A percentile compares a stretch with the other conserved stretches of the same genome.
These are phyloP conservation scores for Nakazawaea sp. DNA, from an alignment of 805 yeast species.

Conservation along the genomic window DNA sequence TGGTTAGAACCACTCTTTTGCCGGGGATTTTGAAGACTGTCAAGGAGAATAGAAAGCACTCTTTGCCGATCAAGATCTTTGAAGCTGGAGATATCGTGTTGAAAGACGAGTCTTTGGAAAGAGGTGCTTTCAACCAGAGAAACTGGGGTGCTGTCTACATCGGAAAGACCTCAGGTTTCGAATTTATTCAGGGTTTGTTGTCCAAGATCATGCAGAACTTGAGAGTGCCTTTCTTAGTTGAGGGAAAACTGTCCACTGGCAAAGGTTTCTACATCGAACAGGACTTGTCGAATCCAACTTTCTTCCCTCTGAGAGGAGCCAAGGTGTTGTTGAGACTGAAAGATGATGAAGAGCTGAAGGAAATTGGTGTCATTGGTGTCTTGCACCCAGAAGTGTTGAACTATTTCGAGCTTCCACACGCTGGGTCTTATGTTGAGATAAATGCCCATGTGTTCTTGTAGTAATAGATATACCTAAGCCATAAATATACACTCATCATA, in stretches of 20 bases:
- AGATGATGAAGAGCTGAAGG: constrained; percentile 48
- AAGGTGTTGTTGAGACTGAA: constrained; percentile 66
- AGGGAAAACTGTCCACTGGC: constrained; percentile 35
- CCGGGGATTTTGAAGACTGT: constrained; percentile 96
- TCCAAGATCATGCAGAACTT: constrained; percentile 95
- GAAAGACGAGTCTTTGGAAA: constrained; percentile 72
- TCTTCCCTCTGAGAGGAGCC: constrained; percentile 98
- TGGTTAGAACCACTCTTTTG: constrained; percentile 87
- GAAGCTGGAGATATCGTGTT: constrained; percentile 93
- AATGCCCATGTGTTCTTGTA: constrained; percentile 83
- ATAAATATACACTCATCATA: neutral
- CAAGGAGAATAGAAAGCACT: constrained; percentile 92
- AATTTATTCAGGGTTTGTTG: constrained; percentile 85
- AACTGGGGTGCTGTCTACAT: constrained; percentile 93
- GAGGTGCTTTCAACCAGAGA: constrained; percentile 88
- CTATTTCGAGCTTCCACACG: constrained; percentile 84
- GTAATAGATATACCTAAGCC: constrained; percentile 1
- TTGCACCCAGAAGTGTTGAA: constrained; percentile 91
- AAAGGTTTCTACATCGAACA: constrained; percentile 86
- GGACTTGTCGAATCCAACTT: constrained; percentile 59
- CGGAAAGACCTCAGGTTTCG: constrained; percentile 94
- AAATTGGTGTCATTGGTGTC: constrained; percentile 85
- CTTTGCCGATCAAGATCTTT: constrained; percentile 90
- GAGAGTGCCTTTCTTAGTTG: constrained; percentile 77
- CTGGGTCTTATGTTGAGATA: constrained; percentile 87